These are phyloP conservation scores for Phytophthora ohioensis DNA, from an alignment of 352 stramenopile species.

Conservation along the genomic window DNA sequence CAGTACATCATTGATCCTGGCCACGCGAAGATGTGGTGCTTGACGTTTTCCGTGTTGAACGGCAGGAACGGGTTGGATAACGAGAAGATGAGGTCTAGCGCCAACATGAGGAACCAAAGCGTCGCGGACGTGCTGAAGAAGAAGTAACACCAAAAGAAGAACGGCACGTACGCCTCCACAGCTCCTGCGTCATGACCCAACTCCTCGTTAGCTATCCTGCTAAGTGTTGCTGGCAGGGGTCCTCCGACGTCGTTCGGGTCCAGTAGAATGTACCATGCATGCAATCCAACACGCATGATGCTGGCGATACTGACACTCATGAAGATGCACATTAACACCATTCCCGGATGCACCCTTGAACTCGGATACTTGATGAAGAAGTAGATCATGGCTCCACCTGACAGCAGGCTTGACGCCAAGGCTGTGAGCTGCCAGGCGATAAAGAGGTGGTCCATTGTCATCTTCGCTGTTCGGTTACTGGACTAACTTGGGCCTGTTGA, in stretches of 20 bases:
- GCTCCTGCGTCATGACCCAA: constrained; percentile 36
- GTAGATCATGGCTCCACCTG: constrained; percentile 65
- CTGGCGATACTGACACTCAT: constrained; percentile 73
- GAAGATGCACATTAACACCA: constrained; percentile 84
- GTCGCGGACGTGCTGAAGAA: constrained; percentile 85
- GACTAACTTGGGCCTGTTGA: constrained; percentile 10
- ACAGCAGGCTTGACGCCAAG: constrained; percentile 60
- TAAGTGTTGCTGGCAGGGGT: constrained; percentile 56
- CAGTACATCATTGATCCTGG: constrained; percentile 73
- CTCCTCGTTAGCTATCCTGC: constrained; percentile 68
- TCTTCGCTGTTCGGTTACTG: constrained; percentile 16
- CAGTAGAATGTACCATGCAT: constrained; percentile 53
- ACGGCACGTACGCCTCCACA: constrained; percentile 61
- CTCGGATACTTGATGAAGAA: constrained; percentile 79
- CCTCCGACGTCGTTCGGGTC: constrained; percentile 25
- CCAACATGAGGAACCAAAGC: constrained; percentile 89
- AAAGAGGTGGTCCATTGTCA: constrained; percentile 68
- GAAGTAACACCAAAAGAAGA: constrained; percentile 88
- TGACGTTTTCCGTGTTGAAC: constrained; percentile 88
- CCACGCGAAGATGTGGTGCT: constrained; percentile 87
- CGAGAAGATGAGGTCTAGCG: constrained; percentile 88
- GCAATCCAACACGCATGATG: constrained; percentile 69
- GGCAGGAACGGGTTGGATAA: constrained; percentile 88
- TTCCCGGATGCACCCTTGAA: constrained; percentile 69
- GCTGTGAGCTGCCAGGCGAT: constrained; percentile 80